Evolutionary conservation across 768 basidiomycete species (phyloP).

Genomic region (Ramaria sp.): DNA sequence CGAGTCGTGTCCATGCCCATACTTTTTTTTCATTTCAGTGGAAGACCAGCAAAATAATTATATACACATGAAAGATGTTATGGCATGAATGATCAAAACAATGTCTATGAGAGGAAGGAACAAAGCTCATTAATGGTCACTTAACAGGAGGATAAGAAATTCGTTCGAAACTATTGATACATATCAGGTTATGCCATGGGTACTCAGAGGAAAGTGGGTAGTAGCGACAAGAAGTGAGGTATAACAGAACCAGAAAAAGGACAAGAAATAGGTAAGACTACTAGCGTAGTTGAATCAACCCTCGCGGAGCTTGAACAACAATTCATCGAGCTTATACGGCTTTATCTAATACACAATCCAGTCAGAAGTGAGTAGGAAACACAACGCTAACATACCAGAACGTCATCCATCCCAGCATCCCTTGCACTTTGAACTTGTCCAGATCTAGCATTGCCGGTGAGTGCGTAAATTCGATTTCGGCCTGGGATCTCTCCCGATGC

Average conservation of each 20-base stretch:
- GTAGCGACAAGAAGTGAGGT: no score
- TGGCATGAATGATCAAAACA: no score
- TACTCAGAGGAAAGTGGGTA: no score
- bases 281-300: neutral
- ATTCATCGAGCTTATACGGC: slow-evolving; percentile 18
- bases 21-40: no score
- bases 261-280: neutral
- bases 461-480: slow-evolving; percentile 15
- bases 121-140: no score
- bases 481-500: slow-evolving; percentile 10
- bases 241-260: neutral
- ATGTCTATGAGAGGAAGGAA: no score
- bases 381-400: slow-evolving; percentile 12
- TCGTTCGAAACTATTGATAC: no score
- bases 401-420: slow-evolving; percentile 19
- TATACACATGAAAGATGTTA: no score
- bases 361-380: neutral
- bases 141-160: no score
- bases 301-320: slow-evolving; percentile 13
- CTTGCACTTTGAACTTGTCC: slow-evolving; percentile 16
- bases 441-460: slow-evolving; percentile 19
- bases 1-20: no score
- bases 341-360: slow-evolving; percentile 13
- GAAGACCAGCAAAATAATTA: no score
- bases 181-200: no score